Base-by-base conservation (phyloP, 1,139 yeast species). In the Candida tropicalis region DNA sequence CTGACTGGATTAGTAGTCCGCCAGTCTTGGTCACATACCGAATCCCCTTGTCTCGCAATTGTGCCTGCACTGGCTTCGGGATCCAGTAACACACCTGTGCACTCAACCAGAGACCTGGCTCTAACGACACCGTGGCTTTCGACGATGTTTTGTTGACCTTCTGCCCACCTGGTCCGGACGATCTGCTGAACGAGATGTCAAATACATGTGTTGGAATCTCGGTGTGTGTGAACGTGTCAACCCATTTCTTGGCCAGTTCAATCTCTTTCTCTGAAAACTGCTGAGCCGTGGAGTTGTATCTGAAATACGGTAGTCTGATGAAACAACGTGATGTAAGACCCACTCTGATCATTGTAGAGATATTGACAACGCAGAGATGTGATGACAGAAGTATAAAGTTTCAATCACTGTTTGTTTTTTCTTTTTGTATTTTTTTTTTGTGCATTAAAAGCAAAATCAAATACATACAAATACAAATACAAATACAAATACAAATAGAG, bases 141-240 rank as follows among this genome's bases (percentile, higher is more conserved):
- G 93, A 80, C 11, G 82, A 82, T 0, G 89, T 79, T 50, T 89
- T 91, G 61, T 91, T 91, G 12, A 91, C 97, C 58, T 91, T 87
- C 55, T 91, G 98, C 0, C 98, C 98, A 0, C 98, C 98, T 0
- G 97, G 91, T 0, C 98, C 98, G 10, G 96, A 84, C 0, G 96
- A 78, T 48, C 96, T 66, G 41, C 88, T 80, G 61, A 70, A 90
- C 0, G 80, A 60, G 2, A 83, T 63, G 1, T 68, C 65, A 55
- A 87, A 87, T 16, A 67, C 56, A 24, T 63, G 57, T 9, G 65
- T 59, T 0, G 93, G 95, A 1, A 86, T 67, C 4, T 62, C 53
- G 0, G 54, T 37, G 2, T 60, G 52, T 1, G 57, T 54, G 45
- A 77, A 67, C 0, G 50, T 42, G 2, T 57, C 52, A 4, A 81